Percentiles rank a stretch among this genome's conserved stretches.
These are phyloP conservation scores for Apiospora pterosperma DNA, from an alignment of 2,329 filamentous ascomycete genomes.

Conservation along the genomic window DNA sequence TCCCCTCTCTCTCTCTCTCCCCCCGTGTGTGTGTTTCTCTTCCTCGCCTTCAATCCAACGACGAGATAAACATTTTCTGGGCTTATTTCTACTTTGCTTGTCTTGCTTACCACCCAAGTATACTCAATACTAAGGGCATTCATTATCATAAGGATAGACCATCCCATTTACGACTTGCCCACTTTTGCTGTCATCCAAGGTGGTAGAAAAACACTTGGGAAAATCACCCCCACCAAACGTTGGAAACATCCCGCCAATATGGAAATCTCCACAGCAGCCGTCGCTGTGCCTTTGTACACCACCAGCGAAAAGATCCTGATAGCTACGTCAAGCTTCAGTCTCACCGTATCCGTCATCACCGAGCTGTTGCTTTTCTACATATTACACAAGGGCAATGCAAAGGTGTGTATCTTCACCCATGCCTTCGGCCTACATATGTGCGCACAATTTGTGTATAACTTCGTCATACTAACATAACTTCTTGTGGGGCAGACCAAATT, in stretches of 20 bases:
- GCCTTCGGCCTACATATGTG: neutral
- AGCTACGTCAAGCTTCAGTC: slow-evolving; percentile 3
- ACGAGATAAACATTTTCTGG: neutral
- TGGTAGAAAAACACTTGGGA: too few relatives aligned
- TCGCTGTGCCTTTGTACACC: neutral
- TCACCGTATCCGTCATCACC: neutral
- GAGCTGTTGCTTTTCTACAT: slow-evolving; percentile 2
- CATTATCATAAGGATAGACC: neutral
- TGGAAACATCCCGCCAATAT: neutral
- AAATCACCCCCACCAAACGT: neutral
- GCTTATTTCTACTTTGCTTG: neutral
- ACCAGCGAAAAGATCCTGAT: slow-evolving; percentile 3
- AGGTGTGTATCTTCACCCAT: neutral
- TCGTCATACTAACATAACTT: neutral
- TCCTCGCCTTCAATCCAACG: neutral
- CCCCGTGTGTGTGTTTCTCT: neutral
- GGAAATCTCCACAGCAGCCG: neutral
- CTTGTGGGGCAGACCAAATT: neutral
- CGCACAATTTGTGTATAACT: neutral
- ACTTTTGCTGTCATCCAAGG: slow-evolving; percentile 1
- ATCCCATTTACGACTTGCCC: neutral
- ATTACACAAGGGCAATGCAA: neutral
- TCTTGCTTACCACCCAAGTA: neutral
- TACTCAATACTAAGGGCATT: neutral
- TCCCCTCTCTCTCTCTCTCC: neutral